These are phyloP conservation scores for Globisporangium barbulae DNA, from an alignment of 352 stramenopile genomes.

Conservation along the genomic window DNA sequence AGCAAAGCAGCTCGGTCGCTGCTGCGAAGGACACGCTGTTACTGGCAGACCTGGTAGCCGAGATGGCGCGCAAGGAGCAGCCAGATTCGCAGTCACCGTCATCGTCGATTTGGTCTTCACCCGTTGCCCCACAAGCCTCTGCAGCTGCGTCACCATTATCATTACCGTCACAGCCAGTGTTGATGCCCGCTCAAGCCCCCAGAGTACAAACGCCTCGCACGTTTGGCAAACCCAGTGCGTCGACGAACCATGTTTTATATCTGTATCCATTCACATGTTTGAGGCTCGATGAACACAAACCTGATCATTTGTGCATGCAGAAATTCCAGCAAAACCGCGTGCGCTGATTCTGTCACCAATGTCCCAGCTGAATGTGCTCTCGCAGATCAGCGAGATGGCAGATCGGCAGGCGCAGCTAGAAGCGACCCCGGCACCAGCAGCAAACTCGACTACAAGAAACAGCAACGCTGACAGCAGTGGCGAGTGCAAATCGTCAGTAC, in stretches of 20 bases:
- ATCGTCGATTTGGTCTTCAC: not conserved
- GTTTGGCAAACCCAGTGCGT: conserved; percentile 4
- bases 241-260: not conserved
- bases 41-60: not conserved
- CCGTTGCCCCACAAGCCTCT: not conserved
- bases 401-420: conserved; percentile 25
- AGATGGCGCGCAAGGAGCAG: not conserved
- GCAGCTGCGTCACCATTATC: not conserved
- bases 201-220: not conserved
- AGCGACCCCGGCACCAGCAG: not conserved
- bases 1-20: not conserved
- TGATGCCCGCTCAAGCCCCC: not conserved
- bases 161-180: not conserved
- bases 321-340: not conserved
- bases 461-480: not conserved
- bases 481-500: not conserved
- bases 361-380: conserved; percentile 71
- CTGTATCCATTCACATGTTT: not conserved
- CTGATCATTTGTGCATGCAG: not conserved
- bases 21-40: not conserved
- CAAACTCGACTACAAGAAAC: conserved; percentile 5
- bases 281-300: not conserved
- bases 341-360: conserved; percentile 55
- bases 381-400: conserved; percentile 71
- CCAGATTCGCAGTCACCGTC: not conserved